Conservation (phyloP, 2,329 filamentous ascomycete species). For the Aspergillus brunneoviolaceus region DNA sequence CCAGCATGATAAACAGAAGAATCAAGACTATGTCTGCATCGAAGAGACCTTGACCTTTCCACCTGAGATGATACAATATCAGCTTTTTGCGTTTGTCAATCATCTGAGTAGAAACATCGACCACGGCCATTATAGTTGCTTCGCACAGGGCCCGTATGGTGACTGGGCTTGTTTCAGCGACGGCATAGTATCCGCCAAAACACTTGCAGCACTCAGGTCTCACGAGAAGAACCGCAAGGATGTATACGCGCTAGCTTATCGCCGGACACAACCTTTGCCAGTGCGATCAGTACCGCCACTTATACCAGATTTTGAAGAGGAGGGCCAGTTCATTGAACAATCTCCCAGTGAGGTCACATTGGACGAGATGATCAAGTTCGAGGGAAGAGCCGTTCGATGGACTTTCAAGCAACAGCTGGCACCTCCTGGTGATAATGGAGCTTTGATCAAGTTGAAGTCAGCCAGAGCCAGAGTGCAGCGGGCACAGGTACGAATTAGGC, state of each 20-base stretch:
- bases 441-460: slow-evolving; percentile 11
- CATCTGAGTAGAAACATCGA: slow-evolving; percentile 14
- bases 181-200: not conserved
- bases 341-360: not conserved
- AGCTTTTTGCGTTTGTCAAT: slow-evolving; percentile 26
- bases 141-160: slow-evolving; percentile 19
- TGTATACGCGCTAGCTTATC: slow-evolving; percentile 24
- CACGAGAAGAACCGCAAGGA: not conserved
- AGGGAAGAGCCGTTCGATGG: slow-evolving; percentile 12
- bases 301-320: not conserved
- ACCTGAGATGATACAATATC: slow-evolving; percentile 20
- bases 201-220: not conserved
- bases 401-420: slow-evolving; percentile 9
- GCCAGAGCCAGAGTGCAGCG: slow-evolving; percentile 11
- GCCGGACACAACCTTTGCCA: slow-evolving; percentile 9
- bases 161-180: slow-evolving; percentile 23
- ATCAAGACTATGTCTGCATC: slow-evolving; percentile 2
- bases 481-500: slow-evolving; percentile 11
- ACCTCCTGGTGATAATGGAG: slow-evolving; percentile 1
- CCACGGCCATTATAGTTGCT: slow-evolving; percentile 25
- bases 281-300: not conserved
- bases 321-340: not conserved
- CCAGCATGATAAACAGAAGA: not conserved
- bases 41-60: slow-evolving; percentile 10
- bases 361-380: slow-evolving; percentile 9